These are phyloP conservation scores for Botrytis galanthina DNA, from an alignment of 2,329 filamentous ascomycete genomes.

Conservation along the genomic window DNA sequence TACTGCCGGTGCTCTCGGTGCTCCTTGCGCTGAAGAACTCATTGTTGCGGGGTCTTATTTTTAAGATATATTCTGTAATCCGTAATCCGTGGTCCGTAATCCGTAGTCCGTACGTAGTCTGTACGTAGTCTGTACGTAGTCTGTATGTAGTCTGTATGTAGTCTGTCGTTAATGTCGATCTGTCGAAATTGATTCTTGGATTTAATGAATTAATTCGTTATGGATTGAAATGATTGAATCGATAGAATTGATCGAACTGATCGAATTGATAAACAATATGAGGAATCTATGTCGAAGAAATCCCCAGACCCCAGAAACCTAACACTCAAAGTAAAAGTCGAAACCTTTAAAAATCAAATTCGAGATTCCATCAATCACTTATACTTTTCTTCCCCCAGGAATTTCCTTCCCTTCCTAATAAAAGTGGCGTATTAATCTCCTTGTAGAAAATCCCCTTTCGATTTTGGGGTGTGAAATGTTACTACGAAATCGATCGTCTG, in stretches of 20 bases:
- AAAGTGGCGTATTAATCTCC: conserved; percentile 19
- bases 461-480: not conserved
- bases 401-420: not conserved
- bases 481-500: conserved; percentile 15
- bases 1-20: conserved; percentile 24
- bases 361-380: not conserved
- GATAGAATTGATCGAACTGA: not conserved
- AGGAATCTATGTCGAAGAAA: not conserved
- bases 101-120: not conserved
- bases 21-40: conserved; percentile 29
- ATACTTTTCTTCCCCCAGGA: not conserved
- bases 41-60: conserved; percentile 25
- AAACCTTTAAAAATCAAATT: not conserved
- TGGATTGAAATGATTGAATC: not conserved
- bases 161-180: not conserved
- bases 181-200: not conserved
- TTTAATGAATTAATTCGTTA: not conserved
- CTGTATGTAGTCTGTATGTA: no score
- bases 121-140: not conserved
- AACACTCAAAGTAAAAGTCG: not conserved
- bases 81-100: not conserved
- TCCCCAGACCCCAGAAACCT: not conserved
- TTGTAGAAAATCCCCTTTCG: not conserved
- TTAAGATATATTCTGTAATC: not conserved
- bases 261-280: not conserved